Base-by-base conservation (phyloP, 768 basidiomycete species). In the Tephrocybe rancida region DNA sequence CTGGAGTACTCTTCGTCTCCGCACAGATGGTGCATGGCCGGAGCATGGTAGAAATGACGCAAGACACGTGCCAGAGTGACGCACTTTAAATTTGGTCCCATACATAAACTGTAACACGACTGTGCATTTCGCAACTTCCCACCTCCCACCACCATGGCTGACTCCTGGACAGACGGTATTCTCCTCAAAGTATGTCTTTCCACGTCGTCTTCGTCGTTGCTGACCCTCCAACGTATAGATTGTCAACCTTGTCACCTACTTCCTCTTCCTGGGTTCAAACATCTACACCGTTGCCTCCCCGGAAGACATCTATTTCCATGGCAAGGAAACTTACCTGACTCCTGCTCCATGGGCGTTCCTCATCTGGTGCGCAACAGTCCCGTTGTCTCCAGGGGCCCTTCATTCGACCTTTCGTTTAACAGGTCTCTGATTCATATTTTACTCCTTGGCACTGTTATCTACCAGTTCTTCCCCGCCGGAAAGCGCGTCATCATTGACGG, bases 261-360 rank as follows among this genome's bases (percentile, higher is more conserved):
- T 92, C 65, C 67, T 89, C 55, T 93, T 95, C 73, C 76, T 96
- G n/a, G 94, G 91, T 27, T 89, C 88, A 34, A 96, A 96, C 71
- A 79, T 95, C 52, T 95, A 92, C 78, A 88, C 87, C 48, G 81
- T 94, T 56, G 86, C 92, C 5, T 81, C 84, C 2, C 91, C 91
- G 0, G 79, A 81, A 37, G 85, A 82, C 57, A 78, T 85, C 46
- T 92, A 92, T 72, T 84, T 78, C 65, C 70, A 76, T 58, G 85
- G 84, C 41, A 92, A 92, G 68, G 86, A 90, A 61, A 97, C 95
- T 0, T 98, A 95, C 70, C 75, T 98, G 53, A 97, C 95, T 1
- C 96, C 96, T n/a, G 91, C 92, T 22, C 85, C 87, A 24, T 97
- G 90, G 85, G 88, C 91, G 1, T 96, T 94, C 76, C 81, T 88